Percentiles rank a stretch among this genome's conserved stretches.
Conservation (phyloP, 2,329 filamentous ascomycete species). For the Talaromyces verruculosus region DNA sequence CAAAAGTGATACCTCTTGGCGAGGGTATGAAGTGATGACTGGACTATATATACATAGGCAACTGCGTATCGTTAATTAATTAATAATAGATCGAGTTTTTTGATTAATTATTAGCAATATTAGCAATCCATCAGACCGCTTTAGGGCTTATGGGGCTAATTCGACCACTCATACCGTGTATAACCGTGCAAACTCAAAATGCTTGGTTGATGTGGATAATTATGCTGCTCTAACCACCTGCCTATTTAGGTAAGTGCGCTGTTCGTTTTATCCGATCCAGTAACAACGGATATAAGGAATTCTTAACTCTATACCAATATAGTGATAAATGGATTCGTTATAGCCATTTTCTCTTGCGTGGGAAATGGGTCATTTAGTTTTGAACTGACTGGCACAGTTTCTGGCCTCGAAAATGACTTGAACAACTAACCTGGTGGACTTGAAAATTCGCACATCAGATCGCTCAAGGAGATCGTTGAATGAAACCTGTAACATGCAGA, state of each 20-base stretch:
- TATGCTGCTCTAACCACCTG: neutral
- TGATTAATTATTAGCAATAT: conserved; percentile 4
- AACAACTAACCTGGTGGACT: neutral
- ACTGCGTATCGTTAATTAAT: neutral
- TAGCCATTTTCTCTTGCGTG: neutral
- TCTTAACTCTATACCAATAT: no score
- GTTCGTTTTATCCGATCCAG: neutral
- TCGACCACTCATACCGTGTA: neutral
- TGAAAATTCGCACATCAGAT: neutral
- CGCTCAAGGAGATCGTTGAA: neutral
- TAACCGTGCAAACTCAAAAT: neutral
- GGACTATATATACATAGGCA: neutral
- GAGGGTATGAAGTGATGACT: neutral
- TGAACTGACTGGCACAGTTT: neutral
- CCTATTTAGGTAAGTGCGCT: neutral
- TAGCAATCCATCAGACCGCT: conserved; percentile 2
- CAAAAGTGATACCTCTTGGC: neutral
- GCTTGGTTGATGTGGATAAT: neutral
- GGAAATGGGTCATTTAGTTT: neutral
- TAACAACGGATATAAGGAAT: neutral
- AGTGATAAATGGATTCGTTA: no score
- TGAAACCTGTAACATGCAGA: neutral
- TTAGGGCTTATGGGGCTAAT: neutral
- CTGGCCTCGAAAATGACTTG: neutral
- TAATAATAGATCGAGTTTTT: neutral